Evolutionary conservation across 805 yeast genomes (phyloP).

Genomic region (Saturnispora bothae): DNA sequence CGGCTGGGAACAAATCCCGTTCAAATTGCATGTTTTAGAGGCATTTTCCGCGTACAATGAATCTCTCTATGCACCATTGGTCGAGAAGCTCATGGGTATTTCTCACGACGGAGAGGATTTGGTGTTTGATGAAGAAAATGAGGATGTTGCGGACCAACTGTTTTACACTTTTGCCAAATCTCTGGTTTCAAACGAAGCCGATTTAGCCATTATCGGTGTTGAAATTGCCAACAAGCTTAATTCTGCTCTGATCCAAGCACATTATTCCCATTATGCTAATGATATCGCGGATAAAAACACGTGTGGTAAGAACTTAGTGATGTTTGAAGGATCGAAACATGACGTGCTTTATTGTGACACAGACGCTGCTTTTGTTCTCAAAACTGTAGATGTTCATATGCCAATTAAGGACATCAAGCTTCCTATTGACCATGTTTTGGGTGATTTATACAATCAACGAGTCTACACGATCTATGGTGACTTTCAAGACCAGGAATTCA

Average conservation of each 20-base stretch:
- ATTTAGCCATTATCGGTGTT: slow-evolving; percentile 28
- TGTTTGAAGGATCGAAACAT: slow-evolving; percentile 31
- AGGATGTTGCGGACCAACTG: slow-evolving; percentile 18
- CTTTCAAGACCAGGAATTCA: slow-evolving; percentile 38
- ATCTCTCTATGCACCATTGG: slow-evolving; percentile 27
- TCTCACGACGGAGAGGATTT: slow-evolving; percentile 14
- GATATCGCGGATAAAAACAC: slow-evolving; percentile 22
- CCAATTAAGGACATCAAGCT: slow-evolving; percentile 15
- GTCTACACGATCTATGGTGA: slow-evolving; percentile 58
- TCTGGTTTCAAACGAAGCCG: slow-evolving; percentile 11
- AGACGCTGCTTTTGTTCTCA: slow-evolving; percentile 72
- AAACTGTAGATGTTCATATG: slow-evolving; percentile 34
- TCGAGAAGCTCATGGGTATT: slow-evolving; percentile 22
- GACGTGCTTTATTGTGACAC: slow-evolving; percentile 46
- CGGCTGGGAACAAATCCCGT: slow-evolving; percentile 33
- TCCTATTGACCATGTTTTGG: slow-evolving; percentile 58
- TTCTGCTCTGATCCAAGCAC: slow-evolving; percentile 57
- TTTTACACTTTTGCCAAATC: slow-evolving; percentile 18
- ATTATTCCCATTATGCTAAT: slow-evolving; percentile 40
- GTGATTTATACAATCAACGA: slow-evolving; percentile 29
- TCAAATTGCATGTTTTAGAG: slow-evolving; percentile 33
- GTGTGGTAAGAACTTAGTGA: slow-evolving; percentile 13
- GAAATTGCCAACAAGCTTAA: slow-evolving; percentile 36
- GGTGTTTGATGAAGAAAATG: slow-evolving; percentile 13
- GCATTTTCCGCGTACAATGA: slow-evolving; percentile 29